phyloP scores from a whole-genome alignment of 2,329 filamentous ascomycete species.

The Pseudonectria foliicola region DNA sequence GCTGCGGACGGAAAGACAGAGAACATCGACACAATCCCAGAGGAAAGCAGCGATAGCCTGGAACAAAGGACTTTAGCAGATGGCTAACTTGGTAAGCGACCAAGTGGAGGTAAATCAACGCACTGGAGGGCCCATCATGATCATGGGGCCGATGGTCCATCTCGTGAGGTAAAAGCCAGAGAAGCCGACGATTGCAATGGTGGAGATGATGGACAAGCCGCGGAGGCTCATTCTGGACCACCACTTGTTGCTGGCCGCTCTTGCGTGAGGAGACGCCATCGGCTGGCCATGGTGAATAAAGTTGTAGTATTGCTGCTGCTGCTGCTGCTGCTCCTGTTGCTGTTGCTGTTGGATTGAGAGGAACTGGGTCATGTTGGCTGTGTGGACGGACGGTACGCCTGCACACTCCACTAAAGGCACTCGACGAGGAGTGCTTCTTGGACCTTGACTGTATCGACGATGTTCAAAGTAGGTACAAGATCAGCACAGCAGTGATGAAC shows the following conservation, averaged over 20 bases:
- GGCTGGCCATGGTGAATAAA: neutral
- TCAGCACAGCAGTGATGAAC: too few species aligned
- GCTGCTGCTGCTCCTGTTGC: too few species aligned
- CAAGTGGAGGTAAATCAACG: neutral
- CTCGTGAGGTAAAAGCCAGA: constrained; percentile 5
- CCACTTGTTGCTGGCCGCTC: constrained; percentile 1
- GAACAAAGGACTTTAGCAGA: neutral
- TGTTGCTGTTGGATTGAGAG: too few species aligned
- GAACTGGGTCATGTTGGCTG: too few species aligned
- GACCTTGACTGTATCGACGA: too few species aligned
- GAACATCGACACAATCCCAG: constrained; percentile 6
- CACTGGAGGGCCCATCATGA: constrained; percentile 12
- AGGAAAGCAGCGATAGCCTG: constrained; percentile 5
- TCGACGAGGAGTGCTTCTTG: too few species aligned
- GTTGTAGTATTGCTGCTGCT: constrained; percentile 19
- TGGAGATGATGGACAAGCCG: constrained; percentile 3
- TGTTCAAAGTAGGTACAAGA: too few species aligned
- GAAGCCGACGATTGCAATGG: constrained; percentile 2
- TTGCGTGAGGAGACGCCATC: neutral
- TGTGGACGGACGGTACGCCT: too few species aligned
- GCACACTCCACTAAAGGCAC: too few species aligned
- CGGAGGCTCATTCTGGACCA: constrained; percentile 8
- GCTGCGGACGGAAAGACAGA: constrained; percentile 2
- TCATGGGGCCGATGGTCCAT: constrained; percentile 8
- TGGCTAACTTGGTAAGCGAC: neutral